Conservation (phyloP, 768 basidiomycete species). For the Xerocomellus amylosporus region DNA sequence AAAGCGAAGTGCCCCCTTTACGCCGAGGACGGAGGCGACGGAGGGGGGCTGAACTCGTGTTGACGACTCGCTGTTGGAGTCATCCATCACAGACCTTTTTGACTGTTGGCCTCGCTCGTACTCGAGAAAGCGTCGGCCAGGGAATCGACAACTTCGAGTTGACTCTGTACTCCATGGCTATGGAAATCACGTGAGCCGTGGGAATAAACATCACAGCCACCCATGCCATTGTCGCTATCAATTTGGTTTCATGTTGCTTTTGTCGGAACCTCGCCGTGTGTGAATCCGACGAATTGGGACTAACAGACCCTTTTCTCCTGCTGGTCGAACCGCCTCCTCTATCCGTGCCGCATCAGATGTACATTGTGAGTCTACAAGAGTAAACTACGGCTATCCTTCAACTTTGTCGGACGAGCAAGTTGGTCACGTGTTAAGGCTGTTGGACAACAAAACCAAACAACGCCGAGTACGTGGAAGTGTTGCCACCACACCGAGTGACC, state of each 20-base stretch:
- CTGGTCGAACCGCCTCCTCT: no score
- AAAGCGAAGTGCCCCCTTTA: constrained; percentile 62
- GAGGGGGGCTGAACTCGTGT: constrained; percentile 28
- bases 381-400: background rate
- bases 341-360: no score
- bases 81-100: constrained; percentile 31
- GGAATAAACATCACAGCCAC: constrained; percentile 9
- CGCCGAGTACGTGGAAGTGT: constrained; percentile 19
- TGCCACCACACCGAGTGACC: background rate
- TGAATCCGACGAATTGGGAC: no score
- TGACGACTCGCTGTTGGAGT: constrained; percentile 38
- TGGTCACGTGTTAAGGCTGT: constrained; percentile 17
- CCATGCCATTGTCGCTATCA: no score
- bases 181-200: constrained; percentile 24
- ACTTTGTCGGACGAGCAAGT: background rate
- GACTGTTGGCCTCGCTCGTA: constrained; percentile 12
- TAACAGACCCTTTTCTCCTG: no score
- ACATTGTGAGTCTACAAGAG: background rate
- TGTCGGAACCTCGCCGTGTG: no score
- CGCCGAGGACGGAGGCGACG: constrained; percentile 55
- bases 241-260: no score
- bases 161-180: background rate
- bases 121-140: constrained; percentile 4
- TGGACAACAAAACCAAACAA: constrained; percentile 24
- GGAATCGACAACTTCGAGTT: background rate